Base-by-base conservation (phyloP, 495 filamentous ascomycete genomes). In the Podospora pseudoanserina region DNA sequence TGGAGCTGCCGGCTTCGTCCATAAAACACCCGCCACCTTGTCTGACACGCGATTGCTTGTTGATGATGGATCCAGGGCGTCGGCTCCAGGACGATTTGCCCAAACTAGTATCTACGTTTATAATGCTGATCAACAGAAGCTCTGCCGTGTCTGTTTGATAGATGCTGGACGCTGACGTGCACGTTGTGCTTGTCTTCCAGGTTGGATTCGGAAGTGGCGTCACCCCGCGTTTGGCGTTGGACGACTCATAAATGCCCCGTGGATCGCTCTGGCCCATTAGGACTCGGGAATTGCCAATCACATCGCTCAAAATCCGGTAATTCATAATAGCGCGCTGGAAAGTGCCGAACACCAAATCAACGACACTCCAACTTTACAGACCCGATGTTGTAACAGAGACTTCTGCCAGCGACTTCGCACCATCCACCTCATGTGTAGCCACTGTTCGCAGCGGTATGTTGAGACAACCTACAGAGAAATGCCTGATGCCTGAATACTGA, bases 11-110 rank as follows among this genome's bases (percentile, higher is more conserved):
- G 71, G 68, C 71, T 75, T 76, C 54, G 78, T 79, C 84, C 84
- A 86, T 68, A 86, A 68, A 65, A 83, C 67, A 60, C 76, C 77
- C 73, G 83, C 84, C 83, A 86, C 72, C 60, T 64, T 85, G 79
- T 64, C 59, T 49, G 66, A n/a, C 59, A 61, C 30, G 59, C 59
- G 59, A 61, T 28, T 49, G 9, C 39, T 49, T 13, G 39, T 11
- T 11, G 39, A 67, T 58, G 55, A 58, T 19, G 23, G 55, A 58
- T 58, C 55, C 55, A 58, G 23, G 18, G 18, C 18, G 55, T 23
- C n/a, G 5, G 55, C 6, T 58, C 23, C 55, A 58, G 55, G 55
- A 58, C 55, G 39, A 16, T 49, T 16, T 49, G 39, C 39, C 39
- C 39, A 49, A 16, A 11, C 39, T 49, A 49, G 9, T 49, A 16